Evolutionary conservation across 176 grass and related monocot species (phyloP).

Genomic region (Avena sativa): DNA sequence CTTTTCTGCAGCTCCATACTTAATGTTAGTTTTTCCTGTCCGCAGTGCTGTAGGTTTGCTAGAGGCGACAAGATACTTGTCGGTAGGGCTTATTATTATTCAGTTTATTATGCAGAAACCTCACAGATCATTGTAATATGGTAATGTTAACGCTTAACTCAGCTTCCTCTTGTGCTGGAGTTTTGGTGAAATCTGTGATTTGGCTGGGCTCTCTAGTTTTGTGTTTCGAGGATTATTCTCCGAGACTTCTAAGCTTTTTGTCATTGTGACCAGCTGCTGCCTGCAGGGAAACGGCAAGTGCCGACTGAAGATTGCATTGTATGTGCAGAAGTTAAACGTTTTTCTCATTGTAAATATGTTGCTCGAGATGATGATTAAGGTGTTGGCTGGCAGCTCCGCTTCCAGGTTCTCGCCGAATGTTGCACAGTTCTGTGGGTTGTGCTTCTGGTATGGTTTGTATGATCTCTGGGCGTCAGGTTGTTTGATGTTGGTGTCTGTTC

Average conservation of each 20-base stretch:
- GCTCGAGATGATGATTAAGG: neutral
- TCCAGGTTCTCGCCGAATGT: neutral
- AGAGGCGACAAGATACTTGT: constrained; percentile 49
- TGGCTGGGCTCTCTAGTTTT: neutral
- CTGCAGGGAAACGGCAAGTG: neutral
- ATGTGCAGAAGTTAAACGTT: neutral
- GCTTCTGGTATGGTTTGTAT: neutral
- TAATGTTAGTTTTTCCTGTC: constrained; percentile 39
- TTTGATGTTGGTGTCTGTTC: neutral
- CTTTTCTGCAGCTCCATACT: constrained; percentile 39
- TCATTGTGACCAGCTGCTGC: neutral
- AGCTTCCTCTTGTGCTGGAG: constrained; percentile 23
- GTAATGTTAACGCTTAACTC: constrained; percentile 53
- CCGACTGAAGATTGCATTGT: too few species aligned
- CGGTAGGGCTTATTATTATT: constrained; percentile 41
- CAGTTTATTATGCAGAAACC: constrained; percentile 48
- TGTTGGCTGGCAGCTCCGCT: neutral
- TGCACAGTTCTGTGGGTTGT: neutral
- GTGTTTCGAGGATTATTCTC: neutral
- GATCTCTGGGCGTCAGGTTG: neutral
- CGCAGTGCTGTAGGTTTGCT: constrained; percentile 43
- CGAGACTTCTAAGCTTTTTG: neutral
- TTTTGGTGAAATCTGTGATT: constrained; percentile 13
- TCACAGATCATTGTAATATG: constrained; percentile 64
- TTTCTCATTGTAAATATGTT: neutral